A percentile compares a stretch with the other conserved stretches of the same genome.
Conservation (phyloP, 2,329 filamentous ascomycete species). For the Aspergillus hiratsukae region DNA sequence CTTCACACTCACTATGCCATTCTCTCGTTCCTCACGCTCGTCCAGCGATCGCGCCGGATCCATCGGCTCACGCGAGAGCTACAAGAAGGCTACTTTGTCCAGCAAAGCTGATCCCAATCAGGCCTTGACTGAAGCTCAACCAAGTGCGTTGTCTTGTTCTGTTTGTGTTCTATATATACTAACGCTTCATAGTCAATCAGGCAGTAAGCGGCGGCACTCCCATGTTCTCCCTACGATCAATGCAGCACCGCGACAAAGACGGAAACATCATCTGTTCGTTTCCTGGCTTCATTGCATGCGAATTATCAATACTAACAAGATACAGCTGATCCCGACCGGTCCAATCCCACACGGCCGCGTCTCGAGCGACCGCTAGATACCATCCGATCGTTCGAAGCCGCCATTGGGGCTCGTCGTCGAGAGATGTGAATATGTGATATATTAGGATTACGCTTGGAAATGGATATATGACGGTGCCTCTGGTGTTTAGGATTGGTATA, state of each 20-base stretch:
- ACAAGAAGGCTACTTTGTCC: conserved; percentile 45
- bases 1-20: conserved; percentile 11
- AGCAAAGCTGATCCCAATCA: conserved; percentile 81
- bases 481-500: conserved; percentile 8
- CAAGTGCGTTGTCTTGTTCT: conserved; percentile 57
- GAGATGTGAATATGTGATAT: conserved; percentile 42
- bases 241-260: conserved; percentile 70
- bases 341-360: conserved; percentile 81
- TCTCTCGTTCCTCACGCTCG: conserved; percentile 14
- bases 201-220: conserved; percentile 10
- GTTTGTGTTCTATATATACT: not conserved
- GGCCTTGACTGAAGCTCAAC: conserved; percentile 78
- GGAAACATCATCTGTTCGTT: conserved; percentile 72
- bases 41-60: conserved; percentile 23
- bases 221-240: conserved; percentile 64
- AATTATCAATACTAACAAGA: conserved; percentile 8
- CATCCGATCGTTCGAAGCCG: conserved; percentile 82
- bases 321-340: conserved; percentile 81
- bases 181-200: not conserved
- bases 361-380: conserved; percentile 89
- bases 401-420: conserved; percentile 62
- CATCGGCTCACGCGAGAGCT: conserved; percentile 18
- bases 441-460: not conserved
- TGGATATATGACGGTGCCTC: conserved; percentile 3
- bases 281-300: not conserved